Base-by-base conservation (phyloP, 805 yeast genomes). In the Suhomyces emberorum region DNA sequence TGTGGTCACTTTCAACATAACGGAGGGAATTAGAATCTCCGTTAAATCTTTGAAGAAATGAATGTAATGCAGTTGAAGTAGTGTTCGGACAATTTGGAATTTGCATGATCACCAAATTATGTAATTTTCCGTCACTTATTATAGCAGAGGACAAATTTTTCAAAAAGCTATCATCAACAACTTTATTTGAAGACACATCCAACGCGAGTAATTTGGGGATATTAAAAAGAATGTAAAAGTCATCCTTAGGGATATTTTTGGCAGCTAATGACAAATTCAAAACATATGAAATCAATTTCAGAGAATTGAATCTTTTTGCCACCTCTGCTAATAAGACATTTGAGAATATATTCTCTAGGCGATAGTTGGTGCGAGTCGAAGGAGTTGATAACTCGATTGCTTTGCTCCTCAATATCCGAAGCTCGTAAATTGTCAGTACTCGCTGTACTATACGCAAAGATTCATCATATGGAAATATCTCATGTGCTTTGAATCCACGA, bases 311-410 rank as follows among this genome's bases (percentile, higher is more conserved):
- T 14, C 62, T 32, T 26, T 48, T 47, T 7, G 33, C 11, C 2
- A 42, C 44, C 12, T 57, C 60, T 14, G 27, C 16, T 3, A 64
- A 27, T 15, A 46, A 38, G 8, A 61, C 46, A 38, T 66, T 65
- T 15, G 51, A 42, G 37, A 60, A 65, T 4, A 68, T 26, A 31
- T 56, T 64, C 29, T 67, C 72, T 17, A 68, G 32, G 26, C 73
- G 43, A 49, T 67, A 69, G n/a, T n/a, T 32, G 15, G 36, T 33
- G 17, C 39, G 23, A 12, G 37, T 35, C 16, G 57, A 52, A 14
- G 49, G 36, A 7, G 43, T 38, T 15, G 43, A 38, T 30, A 43
- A 36, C 14, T 44, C 49, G 7, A 54, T 37, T n/a, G n/a, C n/a
- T n/a, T n/a, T n/a, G n/a, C n/a, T n/a, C n/a, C n/a, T n/a, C n/a